Percentiles rank a stretch among this genome's conserved stretches.
Conservation (phyloP, 441 rosid genomes). For the Biscutella laevigata region DNA sequence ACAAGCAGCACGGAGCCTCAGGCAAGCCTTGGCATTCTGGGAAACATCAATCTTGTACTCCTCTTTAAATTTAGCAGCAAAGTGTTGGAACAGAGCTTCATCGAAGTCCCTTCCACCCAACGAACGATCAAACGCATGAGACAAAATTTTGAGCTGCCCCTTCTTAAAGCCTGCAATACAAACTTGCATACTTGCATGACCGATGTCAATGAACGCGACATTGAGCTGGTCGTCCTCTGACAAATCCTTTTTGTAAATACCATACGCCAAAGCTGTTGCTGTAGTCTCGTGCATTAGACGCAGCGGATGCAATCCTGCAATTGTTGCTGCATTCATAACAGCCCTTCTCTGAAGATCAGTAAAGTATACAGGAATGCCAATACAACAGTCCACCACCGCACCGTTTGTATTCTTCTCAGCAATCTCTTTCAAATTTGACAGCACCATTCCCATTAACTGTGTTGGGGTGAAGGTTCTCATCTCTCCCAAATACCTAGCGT, state of each 20-base stretch:
- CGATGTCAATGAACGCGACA: conserved; percentile 88
- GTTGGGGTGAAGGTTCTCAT: conserved; percentile 67
- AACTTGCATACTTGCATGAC: conserved; percentile 91
- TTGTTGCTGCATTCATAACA: conserved; percentile 83
- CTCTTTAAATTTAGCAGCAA: conserved; percentile 71
- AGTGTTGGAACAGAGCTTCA: conserved; percentile 72
- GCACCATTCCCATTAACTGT: conserved; percentile 83
- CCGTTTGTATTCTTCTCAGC: conserved; percentile 79
- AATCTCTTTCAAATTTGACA: conserved; percentile 71
- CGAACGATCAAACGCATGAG: conserved; percentile 69
- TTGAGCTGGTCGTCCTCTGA: conserved; percentile 77
- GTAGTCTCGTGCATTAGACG: conserved; percentile 84
- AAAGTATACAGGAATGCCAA: conserved; percentile 90
- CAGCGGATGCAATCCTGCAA: conserved; percentile 89
- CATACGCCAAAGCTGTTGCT: conserved; percentile 94
- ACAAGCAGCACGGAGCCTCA: conserved; percentile 72
- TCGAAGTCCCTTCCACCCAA: conserved; percentile 95
- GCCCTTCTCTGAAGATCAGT: conserved; percentile 94
- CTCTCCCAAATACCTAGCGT: conserved; percentile 76
- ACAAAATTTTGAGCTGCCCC: conserved; percentile 71
- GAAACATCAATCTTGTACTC: conserved; percentile 83
- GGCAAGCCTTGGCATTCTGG: conserved; percentile 82
- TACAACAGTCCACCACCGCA: conserved; percentile 89
- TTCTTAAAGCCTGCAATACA: conserved; percentile 86
- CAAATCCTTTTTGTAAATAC: conserved; percentile 89